These are phyloP conservation scores for Flaveria robusta DNA, from an alignment of 129 eudicot species.

Conservation along the genomic window DNA sequence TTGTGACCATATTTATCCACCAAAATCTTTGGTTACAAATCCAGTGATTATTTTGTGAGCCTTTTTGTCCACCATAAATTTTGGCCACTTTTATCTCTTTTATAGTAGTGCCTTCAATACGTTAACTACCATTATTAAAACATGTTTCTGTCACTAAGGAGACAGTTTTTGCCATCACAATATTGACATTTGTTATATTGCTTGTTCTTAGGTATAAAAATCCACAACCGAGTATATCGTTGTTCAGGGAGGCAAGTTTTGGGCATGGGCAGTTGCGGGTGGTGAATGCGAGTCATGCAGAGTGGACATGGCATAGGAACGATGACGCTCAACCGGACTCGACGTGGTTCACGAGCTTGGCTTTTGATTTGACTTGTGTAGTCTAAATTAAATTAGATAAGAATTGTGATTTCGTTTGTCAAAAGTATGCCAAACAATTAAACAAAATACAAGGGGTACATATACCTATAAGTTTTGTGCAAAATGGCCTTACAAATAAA, in stretches of 20 bases:
- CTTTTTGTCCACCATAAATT: no score
- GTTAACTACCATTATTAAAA: no score
- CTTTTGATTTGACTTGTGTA: slow-evolving; percentile 44
- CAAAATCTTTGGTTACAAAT: no score
- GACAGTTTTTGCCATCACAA: background rate
- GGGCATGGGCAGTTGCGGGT: slow-evolving; percentile 68
- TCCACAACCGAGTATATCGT: slow-evolving; percentile 58
- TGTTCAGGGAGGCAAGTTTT: slow-evolving; percentile 82
- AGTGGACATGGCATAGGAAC: slow-evolving; percentile 79
- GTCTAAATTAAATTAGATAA: slow-evolving; percentile 3
- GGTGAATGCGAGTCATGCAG: slow-evolving; percentile 67
- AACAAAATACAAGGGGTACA: background rate
- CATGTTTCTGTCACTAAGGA: background rate
- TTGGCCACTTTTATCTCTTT: no score
- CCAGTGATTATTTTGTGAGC: no score
- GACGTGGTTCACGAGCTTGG: slow-evolving; percentile 52
- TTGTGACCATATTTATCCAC: no score
- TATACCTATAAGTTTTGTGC: background rate
- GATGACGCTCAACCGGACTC: slow-evolving; percentile 55
- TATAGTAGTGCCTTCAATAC: background rate
- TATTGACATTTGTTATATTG: background rate
- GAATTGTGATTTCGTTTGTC: background rate
- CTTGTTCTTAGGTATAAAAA: slow-evolving; percentile 46
- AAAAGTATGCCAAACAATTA: background rate
- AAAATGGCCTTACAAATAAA: background rate